Evolutionary conservation across 768 basidiomycete species (phyloP).

Genomic region (Floccularia luteovirens): DNA sequence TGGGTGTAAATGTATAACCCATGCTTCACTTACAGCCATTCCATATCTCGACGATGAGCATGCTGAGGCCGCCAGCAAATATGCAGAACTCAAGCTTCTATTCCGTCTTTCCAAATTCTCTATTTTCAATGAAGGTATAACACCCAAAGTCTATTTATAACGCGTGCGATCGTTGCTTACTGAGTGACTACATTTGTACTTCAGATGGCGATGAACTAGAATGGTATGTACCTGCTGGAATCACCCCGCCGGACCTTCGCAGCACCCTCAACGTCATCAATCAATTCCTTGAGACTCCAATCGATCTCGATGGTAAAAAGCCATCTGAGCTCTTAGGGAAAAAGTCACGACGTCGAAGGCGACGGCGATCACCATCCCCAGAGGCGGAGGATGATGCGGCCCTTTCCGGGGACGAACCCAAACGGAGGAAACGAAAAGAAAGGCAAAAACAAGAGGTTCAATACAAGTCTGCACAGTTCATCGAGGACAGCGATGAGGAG

Average conservation of each 20-base stretch:
- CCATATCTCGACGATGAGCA: conserved; percentile 70
- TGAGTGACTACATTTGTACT: conserved; percentile 5
- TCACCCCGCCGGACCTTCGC: conserved; percentile 61
- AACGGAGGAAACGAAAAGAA: conserved; percentile 52
- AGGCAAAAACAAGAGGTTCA: conserved; percentile 51
- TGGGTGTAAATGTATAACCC: too few relatives aligned
- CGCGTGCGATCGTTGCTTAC: neutral
- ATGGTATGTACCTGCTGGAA: conserved; percentile 78
- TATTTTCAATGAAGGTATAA: conserved; percentile 59
- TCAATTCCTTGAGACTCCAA: conserved; percentile 75
- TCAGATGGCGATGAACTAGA: conserved; percentile 65
- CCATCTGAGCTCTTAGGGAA: conserved; percentile 64
- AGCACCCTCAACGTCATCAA: conserved; percentile 68
- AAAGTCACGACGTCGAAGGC: conserved; percentile 48
- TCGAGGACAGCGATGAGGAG: conserved; percentile 86
- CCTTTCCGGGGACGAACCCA: conserved; percentile 25
- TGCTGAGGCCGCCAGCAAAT: conserved; percentile 68
- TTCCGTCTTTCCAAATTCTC: conserved; percentile 75
- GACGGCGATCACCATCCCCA: conserved; percentile 38
- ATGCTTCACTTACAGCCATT: too few relatives aligned
- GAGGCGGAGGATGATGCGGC: conserved; percentile 34
- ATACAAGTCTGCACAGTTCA: conserved; percentile 88
- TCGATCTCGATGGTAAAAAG: conserved; percentile 75
- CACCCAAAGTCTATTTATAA: conserved; percentile 13
- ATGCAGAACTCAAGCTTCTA: conserved; percentile 76